These are phyloP conservation scores for Amauroascus verrucosus DNA, from an alignment of 2,329 filamentous ascomycete species.

Conservation along the genomic window DNA sequence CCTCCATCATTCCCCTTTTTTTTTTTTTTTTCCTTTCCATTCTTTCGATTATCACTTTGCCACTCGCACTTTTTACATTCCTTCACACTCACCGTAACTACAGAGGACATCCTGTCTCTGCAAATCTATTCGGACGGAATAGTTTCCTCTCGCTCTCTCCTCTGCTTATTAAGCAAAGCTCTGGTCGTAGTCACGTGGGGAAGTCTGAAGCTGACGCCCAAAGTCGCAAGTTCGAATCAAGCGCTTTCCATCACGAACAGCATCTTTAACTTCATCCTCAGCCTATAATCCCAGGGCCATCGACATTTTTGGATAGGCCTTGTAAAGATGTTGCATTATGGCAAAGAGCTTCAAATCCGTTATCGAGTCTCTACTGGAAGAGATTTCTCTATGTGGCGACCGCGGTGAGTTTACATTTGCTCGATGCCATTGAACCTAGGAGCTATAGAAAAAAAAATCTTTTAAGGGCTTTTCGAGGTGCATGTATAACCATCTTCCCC, in stretches of 20 bases:
- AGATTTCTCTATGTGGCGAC: slow-evolving; percentile 49
- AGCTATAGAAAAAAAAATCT: too few relatives aligned
- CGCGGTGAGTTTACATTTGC: slow-evolving; percentile 40
- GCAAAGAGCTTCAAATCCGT: slow-evolving; percentile 45
- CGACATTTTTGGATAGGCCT: not conserved
- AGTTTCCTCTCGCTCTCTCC: too few relatives aligned
- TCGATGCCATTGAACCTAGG: too few relatives aligned
- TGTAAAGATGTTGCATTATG: slow-evolving; percentile 26
- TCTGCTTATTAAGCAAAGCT: too few relatives aligned
- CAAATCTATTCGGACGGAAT: not conserved
- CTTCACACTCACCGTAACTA: too few relatives aligned
- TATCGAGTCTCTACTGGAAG: slow-evolving; percentile 48
- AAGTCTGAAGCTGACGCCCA: not conserved
- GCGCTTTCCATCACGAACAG: not conserved
- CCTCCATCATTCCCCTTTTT: not conserved
- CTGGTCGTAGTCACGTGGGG: too few relatives aligned
- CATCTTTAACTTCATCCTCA: not conserved
- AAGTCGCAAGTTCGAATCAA: slow-evolving; percentile 15
- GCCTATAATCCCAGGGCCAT: not conserved
- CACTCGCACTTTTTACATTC: too few relatives aligned
- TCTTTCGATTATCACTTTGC: too few relatives aligned
- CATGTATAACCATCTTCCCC: too few relatives aligned
- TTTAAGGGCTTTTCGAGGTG: too few relatives aligned
- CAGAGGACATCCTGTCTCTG: too few relatives aligned
- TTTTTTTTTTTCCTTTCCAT: not conserved